Conservation (phyloP, 2,329 filamentous ascomycete species). For the Lachnellula suecica region DNA sequence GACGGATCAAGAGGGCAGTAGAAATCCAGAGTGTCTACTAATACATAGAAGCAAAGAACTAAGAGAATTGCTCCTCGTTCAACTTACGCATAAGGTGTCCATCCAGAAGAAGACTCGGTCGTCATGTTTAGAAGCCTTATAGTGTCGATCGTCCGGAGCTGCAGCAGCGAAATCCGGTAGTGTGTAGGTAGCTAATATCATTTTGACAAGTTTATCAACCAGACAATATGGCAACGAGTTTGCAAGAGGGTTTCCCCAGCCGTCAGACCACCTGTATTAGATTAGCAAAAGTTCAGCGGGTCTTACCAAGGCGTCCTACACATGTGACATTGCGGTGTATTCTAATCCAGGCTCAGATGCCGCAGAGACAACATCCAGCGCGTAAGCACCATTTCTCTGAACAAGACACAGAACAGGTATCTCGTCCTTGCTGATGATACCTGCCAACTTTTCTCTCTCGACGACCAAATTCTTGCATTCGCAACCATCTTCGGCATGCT, state of each 20-base stretch:
- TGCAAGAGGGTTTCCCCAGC: constrained; percentile 9
- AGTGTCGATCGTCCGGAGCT: constrained; percentile 2
- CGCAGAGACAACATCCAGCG: background rate
- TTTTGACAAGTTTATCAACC: constrained; percentile 1
- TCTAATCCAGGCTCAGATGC: constrained; percentile 3
- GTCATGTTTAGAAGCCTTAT: constrained; percentile 5
- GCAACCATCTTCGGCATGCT: constrained; percentile 10
- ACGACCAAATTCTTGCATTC: constrained; percentile 2
- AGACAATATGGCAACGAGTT: constrained; percentile 10
- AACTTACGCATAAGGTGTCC: constrained; percentile 11
- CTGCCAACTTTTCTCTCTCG: background rate
- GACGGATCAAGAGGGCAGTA: no score
- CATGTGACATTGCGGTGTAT: constrained; percentile 15
- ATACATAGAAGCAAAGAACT: no score
- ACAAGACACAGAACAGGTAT: constrained; percentile 10
- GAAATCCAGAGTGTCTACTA: no score
- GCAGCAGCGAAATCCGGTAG: constrained; percentile 9
- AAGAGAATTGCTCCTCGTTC: background rate
- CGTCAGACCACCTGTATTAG: constrained; percentile 1
- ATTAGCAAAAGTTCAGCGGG: background rate
- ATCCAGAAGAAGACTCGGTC: constrained; percentile 14
- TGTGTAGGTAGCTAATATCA: constrained; percentile 3
- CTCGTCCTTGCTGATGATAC: constrained; percentile 5
- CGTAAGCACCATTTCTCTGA: background rate
- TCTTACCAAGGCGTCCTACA: background rate